Percentiles rank a stretch among this genome's conserved stretches.
phyloP scores from a whole-genome alignment of 2,329 filamentous ascomycete genomes.

The Calonectria multiphialidica region DNA sequence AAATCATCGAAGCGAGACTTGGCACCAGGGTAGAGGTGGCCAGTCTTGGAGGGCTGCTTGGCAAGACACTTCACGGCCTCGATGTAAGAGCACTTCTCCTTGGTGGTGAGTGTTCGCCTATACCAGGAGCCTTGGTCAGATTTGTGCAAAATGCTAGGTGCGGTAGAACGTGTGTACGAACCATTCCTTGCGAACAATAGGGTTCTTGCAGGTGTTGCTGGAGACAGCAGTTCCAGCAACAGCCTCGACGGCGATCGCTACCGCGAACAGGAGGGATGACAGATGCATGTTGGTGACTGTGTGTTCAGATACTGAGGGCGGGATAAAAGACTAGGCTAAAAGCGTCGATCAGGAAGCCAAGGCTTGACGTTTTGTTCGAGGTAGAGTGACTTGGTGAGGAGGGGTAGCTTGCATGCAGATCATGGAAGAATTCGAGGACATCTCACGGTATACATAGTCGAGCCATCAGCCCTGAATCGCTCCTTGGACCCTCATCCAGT shows the following conservation, averaged over 20 bases:
- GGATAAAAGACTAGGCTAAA: neutral
- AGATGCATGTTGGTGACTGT: conserved; percentile 16
- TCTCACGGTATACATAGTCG: conserved; percentile 9
- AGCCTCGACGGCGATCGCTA: conserved; percentile 17
- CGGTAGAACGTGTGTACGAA: conserved; percentile 1
- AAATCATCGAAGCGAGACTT: conserved; percentile 43
- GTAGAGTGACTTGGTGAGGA: neutral
- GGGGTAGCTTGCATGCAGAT: conserved; percentile 6
- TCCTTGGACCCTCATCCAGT: neutral
- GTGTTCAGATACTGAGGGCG: neutral
- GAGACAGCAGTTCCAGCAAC: conserved; percentile 21
- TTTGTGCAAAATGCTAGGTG: neutral
- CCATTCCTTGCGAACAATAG: conserved; percentile 33
- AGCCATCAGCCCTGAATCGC: neutral
- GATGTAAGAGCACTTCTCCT: conserved; percentile 39
- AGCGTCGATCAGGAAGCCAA: neutral
- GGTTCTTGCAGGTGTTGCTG: conserved; percentile 20
- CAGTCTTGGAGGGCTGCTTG: conserved; percentile 28
- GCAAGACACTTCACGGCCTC: conserved; percentile 39
- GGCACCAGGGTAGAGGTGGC: conserved; percentile 30
- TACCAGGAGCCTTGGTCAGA: neutral
- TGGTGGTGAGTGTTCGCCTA: conserved; percentile 31
- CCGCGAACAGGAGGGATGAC: conserved; percentile 13
- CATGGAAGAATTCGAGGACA: conserved; percentile 4
- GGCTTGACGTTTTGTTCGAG: neutral